Conservation (phyloP, 164 flowering plant genomes). For the Nymphaea colorata region DNA sequence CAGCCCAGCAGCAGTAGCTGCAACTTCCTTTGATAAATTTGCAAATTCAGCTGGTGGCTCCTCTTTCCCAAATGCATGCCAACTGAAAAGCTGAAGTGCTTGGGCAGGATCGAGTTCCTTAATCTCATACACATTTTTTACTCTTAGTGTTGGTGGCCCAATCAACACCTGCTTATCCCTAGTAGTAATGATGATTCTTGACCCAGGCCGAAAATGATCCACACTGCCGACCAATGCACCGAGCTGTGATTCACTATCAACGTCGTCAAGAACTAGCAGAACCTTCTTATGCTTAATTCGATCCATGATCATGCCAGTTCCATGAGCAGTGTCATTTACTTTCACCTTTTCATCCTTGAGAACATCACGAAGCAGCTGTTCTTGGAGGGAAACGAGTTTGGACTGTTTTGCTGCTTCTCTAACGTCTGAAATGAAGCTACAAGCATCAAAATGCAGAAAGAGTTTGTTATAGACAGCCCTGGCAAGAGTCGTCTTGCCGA, state of each 20-base stretch:
- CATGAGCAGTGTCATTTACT: neutral
- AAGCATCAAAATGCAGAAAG: neutral
- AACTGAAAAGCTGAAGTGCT: too few species aligned
- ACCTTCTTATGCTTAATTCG: neutral
- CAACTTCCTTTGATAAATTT: neutral
- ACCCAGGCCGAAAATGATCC: neutral
- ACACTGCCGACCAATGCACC: too few species aligned
- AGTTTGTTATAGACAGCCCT: neutral
- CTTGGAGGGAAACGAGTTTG: neutral
- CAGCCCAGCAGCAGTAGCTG: neutral
- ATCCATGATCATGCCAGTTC: neutral
- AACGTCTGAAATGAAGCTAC: neutral
- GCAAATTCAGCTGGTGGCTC: neutral
- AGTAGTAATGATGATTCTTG: too few species aligned
- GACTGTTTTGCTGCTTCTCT: neutral
- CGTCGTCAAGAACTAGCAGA: neutral
- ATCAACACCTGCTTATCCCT: too few species aligned
- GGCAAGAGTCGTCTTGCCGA: neutral
- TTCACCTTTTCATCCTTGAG: neutral
- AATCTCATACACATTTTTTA: too few species aligned
- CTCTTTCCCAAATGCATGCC: neutral
- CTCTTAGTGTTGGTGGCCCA: too few species aligned
- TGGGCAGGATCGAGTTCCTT: too few species aligned
- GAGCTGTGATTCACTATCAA: too few species aligned
- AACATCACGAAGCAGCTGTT: constrained; percentile 8